Percentiles rank a stretch among this genome's conserved stretches.
Evolutionary conservation across 1,284 basidiomycete genomes (phyloP).

Genomic region (Cryptococcus sp.): DNA sequence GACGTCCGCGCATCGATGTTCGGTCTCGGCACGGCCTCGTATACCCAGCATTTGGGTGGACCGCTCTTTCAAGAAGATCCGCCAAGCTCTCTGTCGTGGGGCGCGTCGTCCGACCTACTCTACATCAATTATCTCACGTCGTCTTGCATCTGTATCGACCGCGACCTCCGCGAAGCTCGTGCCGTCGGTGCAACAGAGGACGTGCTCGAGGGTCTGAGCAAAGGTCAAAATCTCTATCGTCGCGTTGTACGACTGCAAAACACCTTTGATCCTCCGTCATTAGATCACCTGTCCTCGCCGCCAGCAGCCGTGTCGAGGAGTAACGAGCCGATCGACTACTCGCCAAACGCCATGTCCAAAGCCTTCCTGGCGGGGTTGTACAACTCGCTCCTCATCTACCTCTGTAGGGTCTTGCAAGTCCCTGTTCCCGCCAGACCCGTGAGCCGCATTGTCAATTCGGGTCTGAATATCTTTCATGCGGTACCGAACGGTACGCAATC

Average conservation of each 20-base stretch:
- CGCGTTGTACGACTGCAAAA: background rate
- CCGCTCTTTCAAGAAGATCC: too few species aligned
- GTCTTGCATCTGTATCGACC: too few species aligned
- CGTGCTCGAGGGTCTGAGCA: too few species aligned
- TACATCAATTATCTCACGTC: too few species aligned
- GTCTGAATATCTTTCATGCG: background rate
- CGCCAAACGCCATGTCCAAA: conserved; percentile 2
- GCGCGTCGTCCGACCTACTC: too few species aligned
- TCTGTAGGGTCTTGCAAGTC: conserved; percentile 1
- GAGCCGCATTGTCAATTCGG: background rate
- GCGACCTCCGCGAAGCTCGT: too few species aligned
- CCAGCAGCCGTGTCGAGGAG: background rate
- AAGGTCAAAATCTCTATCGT: too few species aligned
- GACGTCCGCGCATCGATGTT: conserved; percentile 8
- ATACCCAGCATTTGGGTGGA: background rate
- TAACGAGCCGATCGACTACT: too few species aligned
- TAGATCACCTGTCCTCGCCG: background rate
- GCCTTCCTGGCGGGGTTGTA: conserved; percentile 2
- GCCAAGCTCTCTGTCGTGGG: too few species aligned
- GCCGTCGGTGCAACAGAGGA: too few species aligned
- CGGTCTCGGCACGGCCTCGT: conserved; percentile 2
- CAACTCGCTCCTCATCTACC: conserved; percentile 8
- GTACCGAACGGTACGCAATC: background rate
- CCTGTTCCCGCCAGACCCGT: conserved; percentile 2
- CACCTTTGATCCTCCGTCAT: background rate